Evolutionary conservation across 2,329 filamentous ascomycete species (phyloP).

Genomic region (Emmonsiellopsis sp.): DNA sequence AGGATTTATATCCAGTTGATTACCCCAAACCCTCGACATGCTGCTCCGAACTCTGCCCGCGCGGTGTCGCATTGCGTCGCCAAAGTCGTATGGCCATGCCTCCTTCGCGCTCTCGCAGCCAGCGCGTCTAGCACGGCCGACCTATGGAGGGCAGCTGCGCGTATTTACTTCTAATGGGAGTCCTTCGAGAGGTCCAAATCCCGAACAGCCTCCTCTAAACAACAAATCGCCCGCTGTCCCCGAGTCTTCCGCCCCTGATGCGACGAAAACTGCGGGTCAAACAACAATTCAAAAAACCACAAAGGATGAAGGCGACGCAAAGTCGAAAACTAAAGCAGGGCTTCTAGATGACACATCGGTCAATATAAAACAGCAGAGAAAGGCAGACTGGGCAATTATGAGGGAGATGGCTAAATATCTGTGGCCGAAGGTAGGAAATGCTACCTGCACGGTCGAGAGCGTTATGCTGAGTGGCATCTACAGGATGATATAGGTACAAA

Average conservation of each 20-base stretch:
- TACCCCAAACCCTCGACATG: slow-evolving; percentile 16
- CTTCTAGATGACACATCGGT: slow-evolving; percentile 57
- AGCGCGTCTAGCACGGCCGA: slow-evolving; percentile 15
- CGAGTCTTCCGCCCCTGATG: neutral
- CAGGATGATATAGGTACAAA: slow-evolving; percentile 70
- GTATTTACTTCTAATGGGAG: slow-evolving; percentile 20
- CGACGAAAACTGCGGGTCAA: neutral
- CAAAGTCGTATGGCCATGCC: slow-evolving; percentile 17
- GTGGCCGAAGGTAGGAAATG: slow-evolving; percentile 64
- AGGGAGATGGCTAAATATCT: slow-evolving; percentile 94
- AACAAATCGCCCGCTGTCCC: slow-evolving; percentile 10
- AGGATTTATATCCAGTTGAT: neutral
- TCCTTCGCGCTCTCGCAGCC: slow-evolving; percentile 18
- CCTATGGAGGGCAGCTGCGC: slow-evolving; percentile 20
- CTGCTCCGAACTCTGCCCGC: slow-evolving; percentile 29
- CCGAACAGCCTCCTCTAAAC: slow-evolving; percentile 11
- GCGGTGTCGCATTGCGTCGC: slow-evolving; percentile 24
- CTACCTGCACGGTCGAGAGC: neutral
- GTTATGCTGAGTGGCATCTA: slow-evolving; percentile 5
- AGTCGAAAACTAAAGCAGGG: slow-evolving; percentile 41
- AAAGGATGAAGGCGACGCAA: slow-evolving; percentile 17
- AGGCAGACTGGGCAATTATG: slow-evolving; percentile 97
- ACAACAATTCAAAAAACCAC: neutral
- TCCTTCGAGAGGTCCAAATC: slow-evolving; percentile 16
- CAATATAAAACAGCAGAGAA: slow-evolving; percentile 77